Conservation (phyloP, 1,139 yeast species). For the Hansenula lynferdii region DNA sequence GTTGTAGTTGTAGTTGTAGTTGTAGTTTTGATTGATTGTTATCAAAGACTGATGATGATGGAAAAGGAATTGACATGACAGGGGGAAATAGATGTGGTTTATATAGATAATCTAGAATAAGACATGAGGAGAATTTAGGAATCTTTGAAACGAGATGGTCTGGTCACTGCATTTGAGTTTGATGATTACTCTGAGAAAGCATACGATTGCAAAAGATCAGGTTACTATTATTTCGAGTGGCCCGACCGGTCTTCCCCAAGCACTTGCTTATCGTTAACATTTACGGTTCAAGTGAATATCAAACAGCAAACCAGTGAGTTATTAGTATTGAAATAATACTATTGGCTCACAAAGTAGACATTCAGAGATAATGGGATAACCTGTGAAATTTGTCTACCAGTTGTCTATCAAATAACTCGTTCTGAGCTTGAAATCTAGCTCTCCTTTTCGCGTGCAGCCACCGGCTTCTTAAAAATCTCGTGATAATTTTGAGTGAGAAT, state of each 20-base stretch:
- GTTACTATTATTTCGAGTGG: not conserved
- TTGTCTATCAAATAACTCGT: too few species aligned
- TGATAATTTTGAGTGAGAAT: not conserved
- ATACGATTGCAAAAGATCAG: slow-evolving; percentile 1
- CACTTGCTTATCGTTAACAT: too few species aligned
- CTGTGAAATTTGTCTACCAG: too few species aligned
- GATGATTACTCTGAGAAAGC: not conserved
- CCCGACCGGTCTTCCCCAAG: not conserved
- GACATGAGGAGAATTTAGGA: not conserved
- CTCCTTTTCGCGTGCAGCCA: too few species aligned
- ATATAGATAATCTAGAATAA: not conserved
- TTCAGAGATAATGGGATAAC: too few species aligned
- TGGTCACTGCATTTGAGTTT: not conserved
- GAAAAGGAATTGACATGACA: not conserved
- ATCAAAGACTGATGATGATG: slow-evolving; percentile 1
- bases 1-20: not conserved
- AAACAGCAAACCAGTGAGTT: too few species aligned
- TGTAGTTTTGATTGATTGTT: not conserved
- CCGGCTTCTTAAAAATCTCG: not conserved
- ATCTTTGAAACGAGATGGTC: too few species aligned
- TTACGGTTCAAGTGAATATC: too few species aligned
- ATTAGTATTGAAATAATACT: too few species aligned
- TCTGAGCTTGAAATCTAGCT: too few species aligned
- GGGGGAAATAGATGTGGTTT: not conserved
- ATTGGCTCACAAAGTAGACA: too few species aligned